Percentiles rank a stretch among this genome's conserved stretches.
Evolutionary conservation across 2,329 filamentous ascomycete species (phyloP).

Genomic region (Ceratocystis lukuohia): DNA sequence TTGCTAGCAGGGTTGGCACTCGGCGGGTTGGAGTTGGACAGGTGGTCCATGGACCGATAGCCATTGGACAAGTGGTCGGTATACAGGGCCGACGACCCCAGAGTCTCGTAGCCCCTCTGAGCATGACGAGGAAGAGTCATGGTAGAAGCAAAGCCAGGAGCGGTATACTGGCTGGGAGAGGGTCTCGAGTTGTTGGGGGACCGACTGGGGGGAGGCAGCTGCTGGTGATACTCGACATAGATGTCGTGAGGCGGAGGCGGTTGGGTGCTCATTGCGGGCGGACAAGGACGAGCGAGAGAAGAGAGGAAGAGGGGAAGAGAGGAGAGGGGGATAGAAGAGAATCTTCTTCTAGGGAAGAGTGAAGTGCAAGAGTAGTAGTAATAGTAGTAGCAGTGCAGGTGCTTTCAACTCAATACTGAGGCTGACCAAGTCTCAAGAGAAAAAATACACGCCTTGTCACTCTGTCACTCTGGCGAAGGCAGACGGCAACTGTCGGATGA

Average conservation of each 20-base stretch:
- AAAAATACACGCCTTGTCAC: too few relatives aligned
- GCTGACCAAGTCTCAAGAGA: too few relatives aligned
- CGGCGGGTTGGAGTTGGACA: constrained; percentile 22
- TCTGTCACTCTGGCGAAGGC: constrained; percentile 16
- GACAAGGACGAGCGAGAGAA: background rate
- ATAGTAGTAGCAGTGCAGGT: too few relatives aligned
- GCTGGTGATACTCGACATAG: constrained; percentile 55
- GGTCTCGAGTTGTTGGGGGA: constrained; percentile 56
- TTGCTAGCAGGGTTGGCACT: constrained; percentile 23
- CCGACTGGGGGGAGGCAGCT: constrained; percentile 39
- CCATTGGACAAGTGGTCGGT: constrained; percentile 48
- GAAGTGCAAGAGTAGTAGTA: constrained; percentile 9
- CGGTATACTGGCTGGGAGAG: constrained; percentile 42
- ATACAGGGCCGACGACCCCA: constrained; percentile 53
- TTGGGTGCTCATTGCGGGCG: constrained; percentile 32
- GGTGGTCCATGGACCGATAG: constrained; percentile 45
- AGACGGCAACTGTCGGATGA: constrained; percentile 11
- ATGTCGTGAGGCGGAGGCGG: constrained; percentile 49
- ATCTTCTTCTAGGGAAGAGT: background rate
- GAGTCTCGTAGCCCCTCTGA: constrained; percentile 66
- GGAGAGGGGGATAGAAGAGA: background rate
- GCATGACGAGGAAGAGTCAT: constrained; percentile 36
- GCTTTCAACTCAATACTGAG: too few relatives aligned
- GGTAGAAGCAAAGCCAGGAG: constrained; percentile 25
- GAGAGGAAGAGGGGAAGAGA: background rate